Evolutionary conservation across 345 rosid species (phyloP).

Genomic region (Moricandia moricandioides): DNA sequence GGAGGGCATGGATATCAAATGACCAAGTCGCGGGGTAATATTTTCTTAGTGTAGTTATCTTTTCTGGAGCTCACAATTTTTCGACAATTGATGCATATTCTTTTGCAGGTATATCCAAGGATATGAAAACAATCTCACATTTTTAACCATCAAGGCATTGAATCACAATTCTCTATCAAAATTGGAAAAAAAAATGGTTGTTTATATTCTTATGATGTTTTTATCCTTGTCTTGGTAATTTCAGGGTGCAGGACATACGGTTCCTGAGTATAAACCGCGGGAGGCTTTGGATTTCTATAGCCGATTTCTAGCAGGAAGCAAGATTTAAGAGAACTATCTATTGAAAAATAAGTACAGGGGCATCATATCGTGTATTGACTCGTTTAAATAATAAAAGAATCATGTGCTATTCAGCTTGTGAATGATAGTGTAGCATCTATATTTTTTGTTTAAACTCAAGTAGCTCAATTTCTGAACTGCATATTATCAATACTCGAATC

Average conservation of each 20-base stretch:
- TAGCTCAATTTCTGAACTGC: no score
- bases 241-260: slow-evolving; percentile 93
- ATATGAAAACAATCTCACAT: slow-evolving; percentile 78
- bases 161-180: neutral
- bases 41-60: neutral
- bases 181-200: neutral
- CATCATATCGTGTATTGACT: neutral
- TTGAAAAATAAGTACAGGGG: neutral
- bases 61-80: neutral
- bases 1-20: slow-evolving; percentile 80
- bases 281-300: slow-evolving; percentile 79
- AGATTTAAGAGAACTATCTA: slow-evolving; percentile 32
- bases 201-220: neutral
- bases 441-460: no score
- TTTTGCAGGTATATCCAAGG: slow-evolving; percentile 65
- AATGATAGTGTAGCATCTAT: neutral
- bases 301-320: slow-evolving; percentile 61
- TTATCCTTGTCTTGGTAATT: slow-evolving; percentile 19
- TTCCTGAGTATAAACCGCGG: slow-evolving; percentile 83
- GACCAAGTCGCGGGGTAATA: slow-evolving; percentile 85
- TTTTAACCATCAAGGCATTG: slow-evolving; percentile 72
- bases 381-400: slow-evolving; percentile 9
- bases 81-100: neutral
- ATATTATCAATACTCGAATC: no score
- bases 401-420: neutral